phyloP scores from a whole-genome alignment of 2,329 filamentous ascomycete species.

The Ophioceras dolichostomum region DNA sequence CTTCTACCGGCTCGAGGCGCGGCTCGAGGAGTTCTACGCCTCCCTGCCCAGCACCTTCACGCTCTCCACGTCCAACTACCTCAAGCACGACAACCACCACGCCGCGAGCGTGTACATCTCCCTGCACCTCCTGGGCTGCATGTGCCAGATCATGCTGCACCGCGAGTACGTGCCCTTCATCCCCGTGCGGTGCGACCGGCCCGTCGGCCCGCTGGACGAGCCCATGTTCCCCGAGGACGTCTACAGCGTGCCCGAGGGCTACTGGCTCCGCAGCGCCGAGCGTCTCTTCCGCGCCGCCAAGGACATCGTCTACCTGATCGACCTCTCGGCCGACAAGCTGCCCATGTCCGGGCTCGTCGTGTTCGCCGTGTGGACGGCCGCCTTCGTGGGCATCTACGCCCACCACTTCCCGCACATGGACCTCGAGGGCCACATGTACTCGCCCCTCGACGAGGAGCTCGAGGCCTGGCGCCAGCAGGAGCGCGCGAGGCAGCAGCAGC shows the following conservation, averaged over 20 bases:
- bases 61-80: conserved; percentile 48
- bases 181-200: conserved; percentile 38
- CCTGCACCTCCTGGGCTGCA: conserved; percentile 51
- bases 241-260: conserved; percentile 30
- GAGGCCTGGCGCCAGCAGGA: neutral
- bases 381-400: conserved; percentile 54
- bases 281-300: conserved; percentile 50
- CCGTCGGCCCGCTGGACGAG: conserved; percentile 44
- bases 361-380: conserved; percentile 55
- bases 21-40: conserved; percentile 39
- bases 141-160: conserved; percentile 57
- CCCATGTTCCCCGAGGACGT: conserved; percentile 37
- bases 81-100: conserved; percentile 51
- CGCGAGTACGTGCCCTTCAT: conserved; percentile 58
- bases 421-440: conserved; percentile 34
- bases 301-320: conserved; percentile 52
- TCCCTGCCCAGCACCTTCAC: conserved; percentile 42
- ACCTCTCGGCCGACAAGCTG: conserved; percentile 46
- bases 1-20: conserved; percentile 39
- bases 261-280: conserved; percentile 51
- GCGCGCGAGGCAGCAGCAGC: neutral
- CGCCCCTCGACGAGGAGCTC: neutral
- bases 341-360: conserved; percentile 56
- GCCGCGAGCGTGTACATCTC: conserved; percentile 53
- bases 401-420: conserved; percentile 60